Evolutionary conservation across 768 basidiomycete species (phyloP).

Genomic region (Gloeostereum incarnatum): DNA sequence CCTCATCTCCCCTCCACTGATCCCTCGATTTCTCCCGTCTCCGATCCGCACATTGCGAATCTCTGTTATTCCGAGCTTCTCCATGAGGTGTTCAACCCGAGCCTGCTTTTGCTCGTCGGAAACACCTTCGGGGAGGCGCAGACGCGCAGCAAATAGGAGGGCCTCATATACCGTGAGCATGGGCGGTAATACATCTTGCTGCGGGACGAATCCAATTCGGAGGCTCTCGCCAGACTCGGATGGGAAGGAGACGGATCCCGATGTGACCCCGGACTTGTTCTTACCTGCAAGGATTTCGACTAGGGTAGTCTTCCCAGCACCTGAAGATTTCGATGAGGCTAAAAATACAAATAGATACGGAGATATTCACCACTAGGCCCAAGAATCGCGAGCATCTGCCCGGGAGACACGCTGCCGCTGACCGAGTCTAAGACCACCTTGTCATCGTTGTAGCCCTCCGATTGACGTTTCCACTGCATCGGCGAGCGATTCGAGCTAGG

Average conservation of each 20-base stretch:
- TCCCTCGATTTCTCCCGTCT: conserved; percentile 64
- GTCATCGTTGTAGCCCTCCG: conserved; percentile 26
- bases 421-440: conserved; percentile 65
- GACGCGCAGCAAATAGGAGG: conserved; percentile 75
- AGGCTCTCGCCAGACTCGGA: conserved; percentile 12
- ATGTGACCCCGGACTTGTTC: conserved; percentile 58
- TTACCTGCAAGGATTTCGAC: conserved; percentile 88
- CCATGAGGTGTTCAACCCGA: conserved; percentile 62
- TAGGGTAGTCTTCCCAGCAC: conserved; percentile 86
- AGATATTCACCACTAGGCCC: conserved; percentile 70
- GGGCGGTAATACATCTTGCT: conserved; percentile 76
- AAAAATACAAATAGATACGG: conserved; percentile 1
- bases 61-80: conserved; percentile 66
- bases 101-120: conserved; percentile 50
- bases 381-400: conserved; percentile 85
- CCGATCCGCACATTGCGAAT: conserved; percentile 68
- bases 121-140: conserved; percentile 73
- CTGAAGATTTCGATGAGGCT: no score
- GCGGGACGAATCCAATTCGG: conserved; percentile 79
- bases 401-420: conserved; percentile 62
- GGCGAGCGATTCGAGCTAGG: conserved; percentile 15
- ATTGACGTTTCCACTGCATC: conserved; percentile 8
- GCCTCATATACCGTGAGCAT: conserved; percentile 77
- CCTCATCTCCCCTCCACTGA: conserved; percentile 88
- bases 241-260: conserved; percentile 58